These are phyloP conservation scores for Tolypocladium album DNA, from an alignment of 2,329 filamentous ascomycete species.

Conservation along the genomic window DNA sequence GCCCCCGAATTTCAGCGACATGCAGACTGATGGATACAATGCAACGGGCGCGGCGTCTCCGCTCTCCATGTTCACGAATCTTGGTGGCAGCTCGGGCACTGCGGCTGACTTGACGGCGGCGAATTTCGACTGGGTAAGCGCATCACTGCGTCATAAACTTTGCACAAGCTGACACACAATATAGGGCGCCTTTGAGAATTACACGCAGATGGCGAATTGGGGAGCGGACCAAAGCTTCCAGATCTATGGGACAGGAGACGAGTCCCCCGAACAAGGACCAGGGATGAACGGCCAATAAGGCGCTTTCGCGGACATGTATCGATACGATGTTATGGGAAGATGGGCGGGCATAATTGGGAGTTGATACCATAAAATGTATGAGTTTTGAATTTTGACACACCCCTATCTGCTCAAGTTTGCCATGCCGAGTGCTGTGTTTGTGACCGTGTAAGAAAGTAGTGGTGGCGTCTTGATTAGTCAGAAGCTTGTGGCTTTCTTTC, in stretches of 20 bases:
- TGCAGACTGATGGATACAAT: conserved; percentile 19
- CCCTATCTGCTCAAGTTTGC: neutral
- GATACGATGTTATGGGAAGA: neutral
- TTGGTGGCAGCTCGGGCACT: conserved; percentile 18
- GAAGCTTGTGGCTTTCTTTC: neutral
- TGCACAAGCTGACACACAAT: conserved; percentile 12
- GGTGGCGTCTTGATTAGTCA: neutral
- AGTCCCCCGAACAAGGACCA: conserved; percentile 13
- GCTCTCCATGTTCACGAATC: conserved; percentile 41
- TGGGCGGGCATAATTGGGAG: neutral
- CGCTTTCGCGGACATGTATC: neutral
- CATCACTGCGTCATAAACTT: neutral
- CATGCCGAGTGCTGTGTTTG: no score
- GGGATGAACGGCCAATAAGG: conserved; percentile 10
- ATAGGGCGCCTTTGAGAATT: conserved; percentile 46
- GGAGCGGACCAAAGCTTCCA: conserved; percentile 40
- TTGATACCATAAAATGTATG: neutral
- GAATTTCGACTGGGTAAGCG: conserved; percentile 49
- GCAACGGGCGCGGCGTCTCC: conserved; percentile 26
- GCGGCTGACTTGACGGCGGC: conserved; percentile 32
- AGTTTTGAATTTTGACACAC: neutral
- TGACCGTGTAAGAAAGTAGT: neutral
- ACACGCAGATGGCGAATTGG: conserved; percentile 42
- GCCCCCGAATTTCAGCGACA: conserved; percentile 17
- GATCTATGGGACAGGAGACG: conserved; percentile 29